Evolutionary conservation across 2,329 filamentous ascomycete species (phyloP).

Genomic region (Fusarium clavum): DNA sequence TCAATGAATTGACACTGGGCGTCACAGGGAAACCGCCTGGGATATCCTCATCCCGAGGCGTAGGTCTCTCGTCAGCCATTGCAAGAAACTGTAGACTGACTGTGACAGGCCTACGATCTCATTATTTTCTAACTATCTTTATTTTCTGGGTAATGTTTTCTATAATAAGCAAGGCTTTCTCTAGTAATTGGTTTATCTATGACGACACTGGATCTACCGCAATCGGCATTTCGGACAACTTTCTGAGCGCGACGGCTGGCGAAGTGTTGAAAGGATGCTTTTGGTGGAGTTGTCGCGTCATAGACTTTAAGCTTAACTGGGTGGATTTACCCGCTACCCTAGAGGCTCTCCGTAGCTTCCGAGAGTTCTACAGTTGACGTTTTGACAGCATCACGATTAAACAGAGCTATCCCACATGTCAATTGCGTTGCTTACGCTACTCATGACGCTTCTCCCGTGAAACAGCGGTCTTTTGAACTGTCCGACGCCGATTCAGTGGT

Average conservation of each 20-base stretch:
- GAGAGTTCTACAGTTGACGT: neutral
- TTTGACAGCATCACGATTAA: neutral
- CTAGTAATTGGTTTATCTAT: slow-evolving; percentile 20
- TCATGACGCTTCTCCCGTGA: slow-evolving; percentile 5
- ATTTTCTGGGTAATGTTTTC: neutral
- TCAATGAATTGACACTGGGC: slow-evolving; percentile 34
- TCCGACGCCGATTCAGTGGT: neutral
- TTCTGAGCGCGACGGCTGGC: slow-evolving; percentile 1
- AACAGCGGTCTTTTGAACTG: slow-evolving; percentile 8
- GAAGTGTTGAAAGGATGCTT: neutral
- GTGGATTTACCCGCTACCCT: slow-evolving; percentile 10
- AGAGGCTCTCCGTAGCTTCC: neutral
- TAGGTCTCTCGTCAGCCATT: slow-evolving; percentile 41
- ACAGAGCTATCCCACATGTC: neutral
- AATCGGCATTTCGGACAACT: slow-evolving; percentile 37
- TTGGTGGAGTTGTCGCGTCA: slow-evolving; percentile 27
- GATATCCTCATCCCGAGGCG: slow-evolving; percentile 43
- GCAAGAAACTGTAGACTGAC: neutral
- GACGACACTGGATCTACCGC: slow-evolving; percentile 20
- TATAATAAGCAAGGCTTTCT: slow-evolving; percentile 8
- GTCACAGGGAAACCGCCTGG: slow-evolving; percentile 45
- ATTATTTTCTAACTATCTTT: neutral
- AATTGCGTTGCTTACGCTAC: neutral
- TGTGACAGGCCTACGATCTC: neutral
- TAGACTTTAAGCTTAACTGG: slow-evolving; percentile 29